Percentiles rank a stretch among this genome's conserved stretches.
These are phyloP conservation scores for Silene coronaria DNA, from an alignment of 179 eudicot genomes.

Conservation along the genomic window DNA sequence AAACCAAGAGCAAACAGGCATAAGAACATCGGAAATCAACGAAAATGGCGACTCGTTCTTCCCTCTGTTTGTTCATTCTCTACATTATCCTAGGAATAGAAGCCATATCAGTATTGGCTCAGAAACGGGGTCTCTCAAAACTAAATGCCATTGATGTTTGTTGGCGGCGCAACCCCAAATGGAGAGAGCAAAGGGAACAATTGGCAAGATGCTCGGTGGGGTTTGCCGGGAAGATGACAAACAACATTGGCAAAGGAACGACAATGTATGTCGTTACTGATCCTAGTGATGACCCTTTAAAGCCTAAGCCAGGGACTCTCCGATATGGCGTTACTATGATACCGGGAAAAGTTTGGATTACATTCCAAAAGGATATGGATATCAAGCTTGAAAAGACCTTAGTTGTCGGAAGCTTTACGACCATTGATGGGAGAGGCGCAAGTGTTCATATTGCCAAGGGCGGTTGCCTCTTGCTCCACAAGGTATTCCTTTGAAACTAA, in stretches of 20 bases:
- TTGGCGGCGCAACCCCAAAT: slow-evolving; percentile 51
- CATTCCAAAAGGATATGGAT: slow-evolving; percentile 49
- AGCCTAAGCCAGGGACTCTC: slow-evolving; percentile 59
- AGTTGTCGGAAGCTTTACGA: slow-evolving; percentile 50
- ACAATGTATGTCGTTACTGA: slow-evolving; percentile 51
- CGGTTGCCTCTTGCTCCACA: slow-evolving; percentile 44
- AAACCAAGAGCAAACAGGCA: slow-evolving; percentile 10
- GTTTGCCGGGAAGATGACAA: slow-evolving; percentile 56
- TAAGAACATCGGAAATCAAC: slow-evolving; percentile 5
- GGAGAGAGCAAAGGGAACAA: slow-evolving; percentile 40
- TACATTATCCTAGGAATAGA: slow-evolving; percentile 19
- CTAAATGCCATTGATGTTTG: slow-evolving; percentile 47
- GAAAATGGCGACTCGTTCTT: slow-evolving; percentile 19
- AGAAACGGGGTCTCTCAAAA: slow-evolving; percentile 14
- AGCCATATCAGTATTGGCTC: slow-evolving; percentile 13
- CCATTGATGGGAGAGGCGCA: slow-evolving; percentile 75
- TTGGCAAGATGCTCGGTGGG: slow-evolving; percentile 59
- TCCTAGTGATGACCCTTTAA: slow-evolving; percentile 44
- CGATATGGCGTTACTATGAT: slow-evolving; percentile 55
- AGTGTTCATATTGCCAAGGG: slow-evolving; percentile 52
- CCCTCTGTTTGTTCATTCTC: slow-evolving; percentile 6
- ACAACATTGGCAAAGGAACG: slow-evolving; percentile 44
- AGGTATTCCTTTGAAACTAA: slow-evolving; percentile 31
- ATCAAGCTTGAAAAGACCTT: slow-evolving; percentile 58
- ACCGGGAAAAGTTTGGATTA: slow-evolving; percentile 59